Evolutionary conservation across 2,329 filamentous ascomycete species (phyloP), one percentile per base, ranked within the genome.

Genomic region (Epicoccum nigrum): DNA sequence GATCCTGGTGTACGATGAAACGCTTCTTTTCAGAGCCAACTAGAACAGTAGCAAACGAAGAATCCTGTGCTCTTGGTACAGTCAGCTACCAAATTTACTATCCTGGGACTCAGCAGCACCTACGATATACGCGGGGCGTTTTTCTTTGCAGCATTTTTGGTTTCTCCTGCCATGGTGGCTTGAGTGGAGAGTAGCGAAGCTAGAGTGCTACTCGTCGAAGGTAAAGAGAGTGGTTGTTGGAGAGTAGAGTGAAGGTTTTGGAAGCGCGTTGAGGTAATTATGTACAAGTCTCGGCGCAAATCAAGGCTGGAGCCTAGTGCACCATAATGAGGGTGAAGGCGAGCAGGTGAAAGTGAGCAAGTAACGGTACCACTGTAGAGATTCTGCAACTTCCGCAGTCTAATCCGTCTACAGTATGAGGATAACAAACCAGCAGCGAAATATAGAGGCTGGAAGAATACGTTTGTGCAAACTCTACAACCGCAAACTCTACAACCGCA

Each of bases 1-100:
- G 45, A 1, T 47, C 45, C 23, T 28, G n/a, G 7, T 47, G 35
- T 7, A 47, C 15, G 8, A 20, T 20, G 20, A 47, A 47, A 6
- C 17, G 27, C 23, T n/a, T 25, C 8, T 20, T 47, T 3, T 39
- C 7, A 1, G 19, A 15, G 27, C 45, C 45, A 8, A 47, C 45
- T 16, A 47, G 28, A 2, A 47, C 13, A 1, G 45, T 41, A n/a
- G 45, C 35, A 7, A 40, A 40, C 2, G 2, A 12, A 25, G 30
- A 13, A 16, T 28, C 16, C 4, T 34, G 16, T 20, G 37, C 28
- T 31, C 45, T 47, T n/a, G 5, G 2, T 1, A 11, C 4, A 8
- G 13, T 47, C 12, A 40, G 37, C 9, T 6, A n/a, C 6, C 8
- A 13, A 9, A 19, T 3, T 15, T 25, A 19, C 17, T 2, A 12